Conservation (phyloP, 2,329 filamentous ascomycete species). For the Fusarium coicis region DNA sequence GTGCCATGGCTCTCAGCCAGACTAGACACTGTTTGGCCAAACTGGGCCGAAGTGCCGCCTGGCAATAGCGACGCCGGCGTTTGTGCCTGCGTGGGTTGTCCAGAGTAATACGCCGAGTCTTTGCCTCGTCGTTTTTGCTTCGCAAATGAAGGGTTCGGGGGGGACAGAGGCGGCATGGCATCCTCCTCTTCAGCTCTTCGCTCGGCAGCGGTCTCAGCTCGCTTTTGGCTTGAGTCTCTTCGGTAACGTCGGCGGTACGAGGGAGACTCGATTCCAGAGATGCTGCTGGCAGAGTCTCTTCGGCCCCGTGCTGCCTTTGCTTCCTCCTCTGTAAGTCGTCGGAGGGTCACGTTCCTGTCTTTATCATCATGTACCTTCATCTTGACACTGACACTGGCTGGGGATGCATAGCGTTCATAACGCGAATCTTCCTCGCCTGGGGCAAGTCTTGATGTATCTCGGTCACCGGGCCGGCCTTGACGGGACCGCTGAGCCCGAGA, state of each 20-base stretch:
- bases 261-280: constrained; percentile 67
- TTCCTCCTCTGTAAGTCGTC: constrained; percentile 70
- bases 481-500: constrained; percentile 57
- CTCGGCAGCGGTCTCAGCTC: constrained; percentile 60
- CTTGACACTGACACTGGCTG: constrained; percentile 65
- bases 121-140: constrained; percentile 60
- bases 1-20: constrained; percentile 62
- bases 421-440: constrained; percentile 54
- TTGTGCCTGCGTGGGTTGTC: constrained; percentile 50
- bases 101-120: constrained; percentile 72
- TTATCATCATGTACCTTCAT: constrained; percentile 70
- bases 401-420: constrained; percentile 54
- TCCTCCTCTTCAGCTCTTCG: constrained; percentile 53
- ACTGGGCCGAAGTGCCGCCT: constrained; percentile 44
- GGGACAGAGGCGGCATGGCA: constrained; percentile 59
- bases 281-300: constrained; percentile 64
- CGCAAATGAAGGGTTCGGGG: constrained; percentile 67
- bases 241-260: constrained; percentile 63
- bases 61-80: constrained; percentile 49
- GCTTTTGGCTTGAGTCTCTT: constrained; percentile 61
- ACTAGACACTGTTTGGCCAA: constrained; percentile 58
- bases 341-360: constrained; percentile 69
- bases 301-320: constrained; percentile 58
- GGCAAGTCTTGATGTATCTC: constrained; percentile 54
- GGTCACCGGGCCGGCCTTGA: constrained; percentile 56